phyloP scores from a whole-genome alignment of 257 asterid species.

The Phtheirospermum japonicum region DNA sequence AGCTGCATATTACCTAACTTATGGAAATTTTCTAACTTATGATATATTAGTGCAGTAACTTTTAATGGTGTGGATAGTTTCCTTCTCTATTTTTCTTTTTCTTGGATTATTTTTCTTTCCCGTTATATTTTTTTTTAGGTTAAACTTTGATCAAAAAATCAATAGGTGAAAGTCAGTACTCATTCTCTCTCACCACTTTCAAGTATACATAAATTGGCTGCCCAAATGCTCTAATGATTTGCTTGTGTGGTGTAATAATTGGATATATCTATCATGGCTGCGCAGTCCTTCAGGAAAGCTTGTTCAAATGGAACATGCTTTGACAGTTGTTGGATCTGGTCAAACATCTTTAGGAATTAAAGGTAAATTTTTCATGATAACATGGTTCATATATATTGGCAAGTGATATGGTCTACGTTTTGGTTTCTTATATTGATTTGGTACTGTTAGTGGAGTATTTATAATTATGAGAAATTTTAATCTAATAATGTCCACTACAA shows the following conservation, averaged over 20 bases:
- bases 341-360: constrained; percentile 97
- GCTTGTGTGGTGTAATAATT: constrained; percentile 15
- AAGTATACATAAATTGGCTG: too few relatives aligned
- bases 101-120: neutral
- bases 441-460: neutral
- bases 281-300: constrained; percentile 98
- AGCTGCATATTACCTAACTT: too few relatives aligned
- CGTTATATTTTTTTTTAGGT: constrained; percentile 17
- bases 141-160: constrained; percentile 22
- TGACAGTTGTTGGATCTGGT: constrained; percentile 99
- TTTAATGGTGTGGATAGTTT: neutral
- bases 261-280: constrained; percentile 16
- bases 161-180: constrained; percentile 99
- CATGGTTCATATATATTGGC: neutral
- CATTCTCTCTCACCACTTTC: constrained; percentile 97
- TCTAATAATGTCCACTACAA: too few relatives aligned
- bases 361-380: constrained; percentile 41
- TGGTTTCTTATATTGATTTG: neutral
- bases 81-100: neutral
- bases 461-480: too few relatives aligned
- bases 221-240: neutral
- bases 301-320: constrained; percentile 97
- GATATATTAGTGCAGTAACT: too few relatives aligned
- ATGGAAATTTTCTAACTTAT: too few relatives aligned
- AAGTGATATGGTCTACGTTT: neutral